phyloP scores from a whole-genome alignment of 192 early-diverging fungal genomes.

The Backusella parvicylindrica region DNA sequence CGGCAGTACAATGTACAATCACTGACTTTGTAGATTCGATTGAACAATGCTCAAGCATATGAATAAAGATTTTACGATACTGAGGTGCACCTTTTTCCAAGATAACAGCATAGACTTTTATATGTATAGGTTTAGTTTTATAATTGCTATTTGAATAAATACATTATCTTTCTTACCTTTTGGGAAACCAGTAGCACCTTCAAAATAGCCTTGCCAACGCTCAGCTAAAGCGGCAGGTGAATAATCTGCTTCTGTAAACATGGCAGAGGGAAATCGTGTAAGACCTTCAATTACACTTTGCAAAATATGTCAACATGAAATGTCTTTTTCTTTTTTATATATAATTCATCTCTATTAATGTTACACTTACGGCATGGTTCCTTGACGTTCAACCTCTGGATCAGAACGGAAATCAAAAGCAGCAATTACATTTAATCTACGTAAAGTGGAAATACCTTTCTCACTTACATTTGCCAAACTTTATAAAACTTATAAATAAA shows the following conservation, averaged over 20 bases:
- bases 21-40: slow-evolving; percentile 32
- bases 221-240: slow-evolving; percentile 51
- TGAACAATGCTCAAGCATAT: slow-evolving; percentile 40
- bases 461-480: slow-evolving; percentile 44
- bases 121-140: background rate
- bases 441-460: slow-evolving; percentile 40
- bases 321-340: background rate
- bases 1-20: slow-evolving; percentile 70
- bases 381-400: slow-evolving; percentile 45
- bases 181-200: slow-evolving; percentile 49
- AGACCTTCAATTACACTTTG: slow-evolving; percentile 36
- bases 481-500: background rate
- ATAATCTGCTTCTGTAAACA: slow-evolving; percentile 53
- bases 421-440: slow-evolving; percentile 44
- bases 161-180: slow-evolving; percentile 12
- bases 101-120: slow-evolving; percentile 43
- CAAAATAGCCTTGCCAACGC: slow-evolving; percentile 54
- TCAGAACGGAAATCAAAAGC: slow-evolving; percentile 54
- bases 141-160: background rate
- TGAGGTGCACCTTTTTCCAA: slow-evolving; percentile 38
- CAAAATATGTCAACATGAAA: background rate
- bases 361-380: slow-evolving; percentile 36
- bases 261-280: slow-evolving; percentile 40
- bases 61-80: slow-evolving; percentile 43
- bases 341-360: background rate